phyloP scores from a whole-genome alignment of 768 basidiomycete species.

The Amanita pseudoporphyria region DNA sequence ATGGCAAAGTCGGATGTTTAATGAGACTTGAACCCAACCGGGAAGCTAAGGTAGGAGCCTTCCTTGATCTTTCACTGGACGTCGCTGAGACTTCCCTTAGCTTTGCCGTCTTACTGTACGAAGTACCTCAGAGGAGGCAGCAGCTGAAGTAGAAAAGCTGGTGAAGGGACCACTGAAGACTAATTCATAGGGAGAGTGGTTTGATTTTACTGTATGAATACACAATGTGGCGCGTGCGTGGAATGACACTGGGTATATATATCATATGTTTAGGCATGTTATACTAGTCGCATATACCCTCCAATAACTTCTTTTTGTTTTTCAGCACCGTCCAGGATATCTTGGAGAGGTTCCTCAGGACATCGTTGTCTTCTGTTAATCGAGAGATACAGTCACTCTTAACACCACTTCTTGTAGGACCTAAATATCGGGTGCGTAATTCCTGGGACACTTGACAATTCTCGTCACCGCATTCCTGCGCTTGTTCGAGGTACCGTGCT shows the following conservation, averaged over 20 bases:
- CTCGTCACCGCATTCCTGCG: no score
- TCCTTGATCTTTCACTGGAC: neutral
- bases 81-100: slow-evolving; percentile 28
- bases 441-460: no score
- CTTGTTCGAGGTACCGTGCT: no score
- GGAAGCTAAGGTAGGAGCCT: slow-evolving; percentile 74
- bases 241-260: neutral
- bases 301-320: slow-evolving; percentile 33
- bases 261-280: neutral
- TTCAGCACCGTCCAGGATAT: slow-evolving; percentile 27
- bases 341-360: no score
- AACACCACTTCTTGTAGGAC: no score
- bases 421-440: no score
- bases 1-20: slow-evolving; percentile 94
- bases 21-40: slow-evolving; percentile 90
- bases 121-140: slow-evolving; percentile 91
- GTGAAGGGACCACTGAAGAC: slow-evolving; percentile 35
- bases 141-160: slow-evolving; percentile 54
- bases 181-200: slow-evolving; percentile 11
- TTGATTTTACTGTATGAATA: slow-evolving; percentile 7
- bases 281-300: slow-evolving; percentile 32
- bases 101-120: slow-evolving; percentile 89
- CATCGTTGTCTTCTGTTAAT: no score
- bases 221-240: neutral
- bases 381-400: no score